Evolutionary conservation across 768 basidiomycete species (phyloP).

Genomic region (Macrocybe gigantea): DNA sequence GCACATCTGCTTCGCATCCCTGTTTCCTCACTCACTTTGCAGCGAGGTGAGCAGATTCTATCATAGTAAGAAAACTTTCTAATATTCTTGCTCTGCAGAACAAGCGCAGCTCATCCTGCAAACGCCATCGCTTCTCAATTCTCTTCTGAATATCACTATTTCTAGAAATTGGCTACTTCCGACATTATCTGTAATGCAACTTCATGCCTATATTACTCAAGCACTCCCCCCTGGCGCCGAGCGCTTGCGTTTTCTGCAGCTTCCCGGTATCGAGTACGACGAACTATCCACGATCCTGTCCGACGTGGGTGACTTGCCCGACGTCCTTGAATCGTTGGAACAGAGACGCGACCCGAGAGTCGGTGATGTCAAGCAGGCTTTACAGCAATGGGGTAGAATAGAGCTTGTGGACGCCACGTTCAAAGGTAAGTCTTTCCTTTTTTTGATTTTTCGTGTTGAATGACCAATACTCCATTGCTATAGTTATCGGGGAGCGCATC

Average conservation of each 20-base stretch:
- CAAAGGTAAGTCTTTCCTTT: constrained; percentile 54
- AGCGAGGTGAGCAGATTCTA: constrained; percentile 47
- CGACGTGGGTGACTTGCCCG: constrained; percentile 35
- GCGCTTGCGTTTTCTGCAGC: constrained; percentile 54
- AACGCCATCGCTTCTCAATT: constrained; percentile 67
- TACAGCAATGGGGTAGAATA: constrained; percentile 65
- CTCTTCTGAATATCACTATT: constrained; percentile 75
- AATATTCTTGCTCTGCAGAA: constrained; percentile 35
- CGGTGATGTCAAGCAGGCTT: constrained; percentile 54
- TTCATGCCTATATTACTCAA: constrained; percentile 82
- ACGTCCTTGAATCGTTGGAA: constrained; percentile 44
- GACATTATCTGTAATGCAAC: constrained; percentile 70
- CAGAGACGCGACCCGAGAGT: constrained; percentile 43
- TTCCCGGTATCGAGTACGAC: constrained; percentile 63
- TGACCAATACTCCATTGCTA: constrained; percentile 17
- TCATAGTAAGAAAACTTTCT: background rate
- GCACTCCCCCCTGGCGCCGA: constrained; percentile 63
- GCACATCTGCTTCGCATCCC: constrained; percentile 77
- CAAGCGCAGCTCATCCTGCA: constrained; percentile 68
- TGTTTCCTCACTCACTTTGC: constrained; percentile 44
- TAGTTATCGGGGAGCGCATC: constrained; percentile 87
- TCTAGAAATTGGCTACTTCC: constrained; percentile 88
- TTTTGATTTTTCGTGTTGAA: background rate
- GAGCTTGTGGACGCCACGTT: constrained; percentile 81
- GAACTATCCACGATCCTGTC: constrained; percentile 35